Percentiles rank a stretch among this genome's conserved stretches.
Evolutionary conservation across 768 basidiomycete species (phyloP).

Genomic region (Termitomyces sp.): DNA sequence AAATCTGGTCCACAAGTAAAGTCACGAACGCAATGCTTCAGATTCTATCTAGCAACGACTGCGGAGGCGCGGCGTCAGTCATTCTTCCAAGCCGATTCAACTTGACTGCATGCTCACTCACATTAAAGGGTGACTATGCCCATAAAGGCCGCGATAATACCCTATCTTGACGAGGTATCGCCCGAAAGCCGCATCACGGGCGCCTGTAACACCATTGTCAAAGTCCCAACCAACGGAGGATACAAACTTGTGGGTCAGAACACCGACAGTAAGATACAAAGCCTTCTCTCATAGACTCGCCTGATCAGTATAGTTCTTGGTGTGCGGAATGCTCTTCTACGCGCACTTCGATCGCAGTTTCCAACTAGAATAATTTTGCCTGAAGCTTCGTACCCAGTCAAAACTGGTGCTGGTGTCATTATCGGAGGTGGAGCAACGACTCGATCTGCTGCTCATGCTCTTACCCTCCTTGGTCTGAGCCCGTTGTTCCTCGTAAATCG

Average conservation of each 20-base stretch:
- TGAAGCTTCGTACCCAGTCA: conserved; percentile 20
- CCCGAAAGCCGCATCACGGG: conserved; percentile 30
- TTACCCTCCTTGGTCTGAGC: conserved; percentile 53
- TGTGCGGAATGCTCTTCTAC: conserved; percentile 31
- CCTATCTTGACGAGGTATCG: conserved; percentile 31
- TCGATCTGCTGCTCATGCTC: conserved; percentile 38
- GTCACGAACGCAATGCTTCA: conserved; percentile 29
- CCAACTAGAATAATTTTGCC: conserved; percentile 18
- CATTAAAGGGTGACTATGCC: conserved; percentile 35
- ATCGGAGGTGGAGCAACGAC: conserved; percentile 40
- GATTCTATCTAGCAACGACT: conserved; percentile 22
- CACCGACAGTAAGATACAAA: conserved; percentile 29
- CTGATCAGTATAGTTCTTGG: conserved; percentile 26
- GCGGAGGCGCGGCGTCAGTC: conserved; percentile 34
- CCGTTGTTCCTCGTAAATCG: conserved; percentile 39
- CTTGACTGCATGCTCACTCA: neutral
- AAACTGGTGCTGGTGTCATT: conserved; percentile 28
- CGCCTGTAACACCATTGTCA: conserved; percentile 36
- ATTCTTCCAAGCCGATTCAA: neutral
- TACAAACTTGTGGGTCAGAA: conserved; percentile 34
- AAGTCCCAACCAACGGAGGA: conserved; percentile 25
- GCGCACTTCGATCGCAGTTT: conserved; percentile 25
- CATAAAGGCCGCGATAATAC: conserved; percentile 31
- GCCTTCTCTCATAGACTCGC: neutral
- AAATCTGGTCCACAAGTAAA: conserved; percentile 32